Conservation (phyloP, 2,329 filamentous ascomycete genomes). For the Alternaria sp. region DNA sequence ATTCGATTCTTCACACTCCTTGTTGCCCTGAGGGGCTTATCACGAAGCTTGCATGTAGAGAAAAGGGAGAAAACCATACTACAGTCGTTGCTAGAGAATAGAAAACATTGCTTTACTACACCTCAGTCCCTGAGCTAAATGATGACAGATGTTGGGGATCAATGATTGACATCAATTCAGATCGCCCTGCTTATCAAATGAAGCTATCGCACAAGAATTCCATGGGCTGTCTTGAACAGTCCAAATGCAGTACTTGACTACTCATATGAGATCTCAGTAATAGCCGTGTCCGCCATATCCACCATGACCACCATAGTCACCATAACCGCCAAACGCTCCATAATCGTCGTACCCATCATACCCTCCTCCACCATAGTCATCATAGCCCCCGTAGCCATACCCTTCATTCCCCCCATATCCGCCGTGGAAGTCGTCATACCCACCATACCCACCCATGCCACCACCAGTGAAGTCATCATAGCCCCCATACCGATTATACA, state of each 20-base stretch:
- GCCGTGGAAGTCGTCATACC: neutral
- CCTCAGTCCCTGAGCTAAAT: neutral
- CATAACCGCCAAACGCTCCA: neutral
- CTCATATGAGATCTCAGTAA: neutral
- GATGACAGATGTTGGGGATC: too few relatives aligned
- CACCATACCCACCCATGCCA: neutral
- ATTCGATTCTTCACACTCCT: conserved; percentile 5
- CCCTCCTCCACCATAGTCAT: neutral
- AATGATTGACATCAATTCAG: too few relatives aligned
- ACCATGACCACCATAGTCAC: neutral
- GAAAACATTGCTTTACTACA: too few relatives aligned
- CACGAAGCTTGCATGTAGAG: neutral
- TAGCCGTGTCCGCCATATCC: neutral
- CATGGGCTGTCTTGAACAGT: neutral
- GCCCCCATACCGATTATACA: neutral
- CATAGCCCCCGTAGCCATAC: neutral
- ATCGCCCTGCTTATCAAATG: too few relatives aligned
- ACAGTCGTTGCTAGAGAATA: conserved; percentile 1
- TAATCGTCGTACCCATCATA: neutral
- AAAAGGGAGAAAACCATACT: conserved; percentile 12
- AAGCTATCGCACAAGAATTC: too few relatives aligned
- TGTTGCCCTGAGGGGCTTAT: neutral
- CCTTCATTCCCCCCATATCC: neutral
- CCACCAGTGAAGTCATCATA: neutral
- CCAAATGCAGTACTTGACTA: neutral